Evolutionary conservation across 176 grass and related monocot species (phyloP).

Genomic region (Bromus sterilis): DNA sequence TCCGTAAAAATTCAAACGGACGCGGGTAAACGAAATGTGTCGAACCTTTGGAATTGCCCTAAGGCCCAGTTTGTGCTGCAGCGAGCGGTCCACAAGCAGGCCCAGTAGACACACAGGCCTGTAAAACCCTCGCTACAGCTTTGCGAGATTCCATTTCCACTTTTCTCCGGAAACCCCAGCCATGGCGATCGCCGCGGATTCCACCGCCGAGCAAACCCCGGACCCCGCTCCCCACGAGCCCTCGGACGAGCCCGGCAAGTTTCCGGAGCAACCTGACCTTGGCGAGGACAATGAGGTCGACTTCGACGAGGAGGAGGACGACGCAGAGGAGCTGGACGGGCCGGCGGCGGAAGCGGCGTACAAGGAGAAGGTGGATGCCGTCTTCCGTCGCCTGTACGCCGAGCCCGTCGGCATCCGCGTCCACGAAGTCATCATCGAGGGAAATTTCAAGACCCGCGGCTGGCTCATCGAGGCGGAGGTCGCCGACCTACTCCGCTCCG

Average conservation of each 20-base stretch:
- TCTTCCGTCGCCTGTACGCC: constrained; percentile 30
- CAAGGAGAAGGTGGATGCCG: constrained; percentile 18
- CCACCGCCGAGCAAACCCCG: constrained; percentile 5
- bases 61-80: background rate
- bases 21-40: too few species aligned
- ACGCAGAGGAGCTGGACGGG: constrained; percentile 39
- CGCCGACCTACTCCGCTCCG: constrained; percentile 37
- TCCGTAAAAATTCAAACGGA: too few species aligned
- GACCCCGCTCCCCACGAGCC: background rate
- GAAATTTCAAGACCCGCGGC: constrained; percentile 59
- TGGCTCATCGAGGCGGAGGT: constrained; percentile 74
- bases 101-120: background rate
- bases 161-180: background rate
- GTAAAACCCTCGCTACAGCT: background rate
- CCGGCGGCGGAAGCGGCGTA: constrained; percentile 2
- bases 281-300: constrained; percentile 19
- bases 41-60: too few species aligned
- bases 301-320: constrained; percentile 24
- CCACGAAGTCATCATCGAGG: constrained; percentile 57
- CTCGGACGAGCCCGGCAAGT: background rate
- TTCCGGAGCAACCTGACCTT: background rate
- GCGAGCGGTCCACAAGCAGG: background rate
- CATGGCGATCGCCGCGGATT: constrained; percentile 20
- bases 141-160: background rate
- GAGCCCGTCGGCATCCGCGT: constrained; percentile 44